Evolutionary conservation across 1,284 basidiomycete species (phyloP).

Genomic region (Phylloporus gajari): DNA sequence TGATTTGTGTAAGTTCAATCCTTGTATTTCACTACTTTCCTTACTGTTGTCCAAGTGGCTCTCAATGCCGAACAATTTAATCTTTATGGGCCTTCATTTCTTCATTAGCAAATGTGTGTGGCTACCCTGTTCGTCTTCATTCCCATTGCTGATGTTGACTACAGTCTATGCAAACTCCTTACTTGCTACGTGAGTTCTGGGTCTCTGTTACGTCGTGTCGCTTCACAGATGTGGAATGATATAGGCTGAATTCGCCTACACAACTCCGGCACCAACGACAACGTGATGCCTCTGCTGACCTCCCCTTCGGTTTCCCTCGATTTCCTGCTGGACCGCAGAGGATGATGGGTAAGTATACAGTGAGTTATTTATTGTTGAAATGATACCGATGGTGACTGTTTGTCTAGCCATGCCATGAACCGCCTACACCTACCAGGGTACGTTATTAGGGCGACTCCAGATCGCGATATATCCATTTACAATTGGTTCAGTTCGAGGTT

Average conservation of each 20-base stretch:
- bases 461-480: background rate
- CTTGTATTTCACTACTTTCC: slow-evolving; percentile 14
- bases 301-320: slow-evolving; percentile 46
- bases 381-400: background rate
- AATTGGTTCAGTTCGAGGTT: slow-evolving; percentile 36
- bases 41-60: slow-evolving; percentile 53
- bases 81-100: slow-evolving; percentile 64
- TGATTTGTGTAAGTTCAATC: slow-evolving; percentile 56
- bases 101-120: slow-evolving; percentile 58
- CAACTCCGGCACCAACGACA: slow-evolving; percentile 42
- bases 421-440: slow-evolving; percentile 29
- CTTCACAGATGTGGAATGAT: background rate
- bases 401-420: slow-evolving; percentile 19
- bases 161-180: slow-evolving; percentile 47
- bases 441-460: background rate
- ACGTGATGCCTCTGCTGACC: slow-evolving; percentile 40
- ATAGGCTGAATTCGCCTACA: slow-evolving; percentile 43
- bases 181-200: slow-evolving; percentile 43
- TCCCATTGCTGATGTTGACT: background rate
- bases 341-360: slow-evolving; percentile 19
- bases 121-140: slow-evolving; percentile 3
- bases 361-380: slow-evolving; percentile 16
- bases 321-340: slow-evolving; percentile 28
- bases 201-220: background rate
- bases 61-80: slow-evolving; percentile 56